These are phyloP conservation scores for Talaromyces albobiverticillius DNA, from an alignment of 2,329 filamentous ascomycete species.

Conservation along the genomic window DNA sequence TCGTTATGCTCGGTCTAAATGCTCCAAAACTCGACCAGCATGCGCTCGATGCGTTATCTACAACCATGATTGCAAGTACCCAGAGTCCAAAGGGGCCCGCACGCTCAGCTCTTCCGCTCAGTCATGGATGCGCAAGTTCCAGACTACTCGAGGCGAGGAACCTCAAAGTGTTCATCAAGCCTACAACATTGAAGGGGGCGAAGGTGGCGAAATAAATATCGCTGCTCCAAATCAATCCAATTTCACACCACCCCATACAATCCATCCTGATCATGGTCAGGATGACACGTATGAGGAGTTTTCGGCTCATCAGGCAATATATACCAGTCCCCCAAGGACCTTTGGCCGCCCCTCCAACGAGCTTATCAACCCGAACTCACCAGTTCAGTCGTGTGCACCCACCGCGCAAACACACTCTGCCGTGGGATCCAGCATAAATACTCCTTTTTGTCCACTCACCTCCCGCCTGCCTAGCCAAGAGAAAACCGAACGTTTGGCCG, in stretches of 20 bases:
- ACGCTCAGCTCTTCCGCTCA: background rate
- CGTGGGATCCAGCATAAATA: background rate
- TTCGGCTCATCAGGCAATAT: no score
- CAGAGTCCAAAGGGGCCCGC: background rate
- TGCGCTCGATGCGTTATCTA: background rate
- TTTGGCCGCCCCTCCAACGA: no score
- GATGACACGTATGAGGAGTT: no score
- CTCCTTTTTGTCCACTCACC: background rate
- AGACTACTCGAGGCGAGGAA: background rate
- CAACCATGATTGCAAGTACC: background rate
- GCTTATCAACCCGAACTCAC: no score
- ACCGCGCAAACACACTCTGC: background rate
- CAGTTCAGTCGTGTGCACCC: background rate
- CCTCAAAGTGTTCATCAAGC: no score
- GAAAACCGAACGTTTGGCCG: background rate
- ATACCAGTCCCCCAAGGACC: no score
- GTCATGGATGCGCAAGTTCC: background rate
- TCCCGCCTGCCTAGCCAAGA: background rate
- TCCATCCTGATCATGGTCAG: no score
- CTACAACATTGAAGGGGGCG: no score
- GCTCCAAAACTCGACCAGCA: background rate
- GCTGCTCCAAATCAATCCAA: no score
- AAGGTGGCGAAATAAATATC: no score
- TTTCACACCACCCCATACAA: no score
- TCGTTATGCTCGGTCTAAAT: background rate